A percentile compares a stretch with the other conserved stretches of the same genome.
Evolutionary conservation across 805 yeast species (phyloP).

Genomic region (Candida ulmi): DNA sequence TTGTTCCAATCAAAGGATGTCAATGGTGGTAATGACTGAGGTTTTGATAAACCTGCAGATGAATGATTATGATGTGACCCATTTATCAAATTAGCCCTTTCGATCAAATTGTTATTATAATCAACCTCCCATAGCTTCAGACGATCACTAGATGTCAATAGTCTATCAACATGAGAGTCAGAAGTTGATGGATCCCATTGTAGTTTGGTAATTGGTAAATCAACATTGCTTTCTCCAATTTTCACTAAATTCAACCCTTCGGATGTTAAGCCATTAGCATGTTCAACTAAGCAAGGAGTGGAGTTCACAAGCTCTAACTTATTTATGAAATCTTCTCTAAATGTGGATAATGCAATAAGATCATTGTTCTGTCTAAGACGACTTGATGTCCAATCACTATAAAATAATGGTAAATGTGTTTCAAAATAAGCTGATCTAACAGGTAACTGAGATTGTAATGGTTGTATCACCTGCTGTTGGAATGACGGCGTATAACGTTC

Average conservation of each 20-base stretch:
- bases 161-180: conserved; percentile 28
- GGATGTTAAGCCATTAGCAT: conserved; percentile 18
- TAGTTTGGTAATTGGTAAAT: conserved; percentile 65
- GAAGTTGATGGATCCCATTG: conserved; percentile 58
- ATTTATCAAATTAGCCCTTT: conserved; percentile 34
- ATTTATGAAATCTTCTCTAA: conserved; percentile 72
- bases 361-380: conserved; percentile 27
- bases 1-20: conserved; percentile 93
- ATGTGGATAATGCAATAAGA: conserved; percentile 65
- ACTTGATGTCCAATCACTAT: conserved; percentile 47
- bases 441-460: conserved; percentile 19
- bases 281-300: conserved; percentile 17
- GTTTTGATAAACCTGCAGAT: conserved; percentile 32
- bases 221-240: conserved; percentile 47
- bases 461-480: conserved; percentile 8
- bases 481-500: conserved; percentile 10
- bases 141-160: conserved; percentile 71
- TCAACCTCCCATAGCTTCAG: conserved; percentile 58
- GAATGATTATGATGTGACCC: conserved; percentile 38
- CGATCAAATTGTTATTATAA: conserved; percentile 27
- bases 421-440: conserved; percentile 38
- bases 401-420: conserved; percentile 43
- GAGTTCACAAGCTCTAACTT: conserved; percentile 50
- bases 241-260: conserved; percentile 37
- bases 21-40: conserved; percentile 64